Evolutionary conservation across 805 yeast species (phyloP).

Genomic region (Saturnispora serradocipensis): DNA sequence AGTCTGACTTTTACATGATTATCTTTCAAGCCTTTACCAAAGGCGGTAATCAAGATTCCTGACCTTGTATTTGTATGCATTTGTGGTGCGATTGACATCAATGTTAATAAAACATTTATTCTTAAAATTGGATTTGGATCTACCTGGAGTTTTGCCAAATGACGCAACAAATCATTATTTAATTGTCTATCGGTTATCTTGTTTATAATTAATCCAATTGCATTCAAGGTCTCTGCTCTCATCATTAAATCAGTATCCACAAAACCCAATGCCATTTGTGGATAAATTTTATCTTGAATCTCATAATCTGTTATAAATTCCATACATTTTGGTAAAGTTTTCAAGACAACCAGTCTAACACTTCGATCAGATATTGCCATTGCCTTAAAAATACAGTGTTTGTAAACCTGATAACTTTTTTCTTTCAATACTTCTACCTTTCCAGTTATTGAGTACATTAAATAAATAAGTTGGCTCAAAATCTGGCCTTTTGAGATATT

Average conservation of each 20-base stretch:
- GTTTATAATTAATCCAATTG: constrained; percentile 46
- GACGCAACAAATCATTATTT: constrained; percentile 75
- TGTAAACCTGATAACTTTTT: constrained; percentile 25
- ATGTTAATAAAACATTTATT: constrained; percentile 63
- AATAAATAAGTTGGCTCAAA: constrained; percentile 26
- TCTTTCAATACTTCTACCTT: constrained; percentile 22
- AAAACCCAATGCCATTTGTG: constrained; percentile 67
- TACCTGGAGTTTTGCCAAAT: constrained; percentile 72
- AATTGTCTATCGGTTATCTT: constrained; percentile 69
- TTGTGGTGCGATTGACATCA: constrained; percentile 53
- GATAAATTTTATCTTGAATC: constrained; percentile 61
- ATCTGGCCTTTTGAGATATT: constrained; percentile 17
- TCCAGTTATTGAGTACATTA: constrained; percentile 29
- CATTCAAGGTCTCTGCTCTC: constrained; percentile 69
- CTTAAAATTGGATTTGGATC: constrained; percentile 71
- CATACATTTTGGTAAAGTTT: constrained; percentile 48
- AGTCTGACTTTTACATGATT: constrained; percentile 64
- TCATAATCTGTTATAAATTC: constrained; percentile 45
- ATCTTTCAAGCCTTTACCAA: constrained; percentile 74
- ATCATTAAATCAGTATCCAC: constrained; percentile 76
- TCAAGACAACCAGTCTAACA: constrained; percentile 61
- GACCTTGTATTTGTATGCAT: constrained; percentile 51
- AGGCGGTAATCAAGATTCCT: constrained; percentile 79
- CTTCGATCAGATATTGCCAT: constrained; percentile 68
- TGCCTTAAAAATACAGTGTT: constrained; percentile 56